Evolutionary conservation across 768 basidiomycete species (phyloP).

Genomic region (Termitomyces sp.): DNA sequence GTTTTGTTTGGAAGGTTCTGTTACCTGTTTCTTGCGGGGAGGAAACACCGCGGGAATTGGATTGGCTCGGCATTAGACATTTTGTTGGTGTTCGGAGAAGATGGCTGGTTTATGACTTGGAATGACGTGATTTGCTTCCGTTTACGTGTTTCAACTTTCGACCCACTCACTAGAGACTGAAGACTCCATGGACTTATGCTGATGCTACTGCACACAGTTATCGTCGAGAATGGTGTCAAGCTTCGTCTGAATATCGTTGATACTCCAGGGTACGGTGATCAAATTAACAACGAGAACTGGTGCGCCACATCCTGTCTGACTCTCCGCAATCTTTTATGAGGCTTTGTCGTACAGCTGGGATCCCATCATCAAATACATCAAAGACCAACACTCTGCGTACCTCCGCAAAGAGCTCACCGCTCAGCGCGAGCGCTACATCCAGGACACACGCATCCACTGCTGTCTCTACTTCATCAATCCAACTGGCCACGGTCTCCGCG

Average conservation of each 20-base stretch:
- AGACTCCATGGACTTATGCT: background rate
- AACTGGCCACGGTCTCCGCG: conserved; percentile 94
- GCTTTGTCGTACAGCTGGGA: conserved; percentile 71
- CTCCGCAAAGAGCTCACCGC: conserved; percentile 98
- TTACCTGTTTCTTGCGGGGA: background rate
- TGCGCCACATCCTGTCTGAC: conserved; percentile 30
- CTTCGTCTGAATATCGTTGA: conserved; percentile 97
- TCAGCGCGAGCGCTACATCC: conserved; percentile 97
- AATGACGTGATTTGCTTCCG: conserved; percentile 2
- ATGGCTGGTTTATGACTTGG: background rate
- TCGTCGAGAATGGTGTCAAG: conserved; percentile 93
- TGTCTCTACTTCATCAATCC: conserved; percentile 98
- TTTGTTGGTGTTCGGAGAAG: background rate
- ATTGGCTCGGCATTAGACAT: background rate
- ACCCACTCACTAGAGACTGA: background rate
- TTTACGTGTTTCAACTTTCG: conserved; percentile 8
- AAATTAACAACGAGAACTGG: conserved; percentile 99
- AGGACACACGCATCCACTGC: conserved; percentile 98
- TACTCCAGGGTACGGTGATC: conserved; percentile 98
- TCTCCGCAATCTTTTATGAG: background rate
- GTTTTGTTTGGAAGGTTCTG: no score
- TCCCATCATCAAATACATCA: conserved; percentile 98
- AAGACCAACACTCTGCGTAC: conserved; percentile 98
- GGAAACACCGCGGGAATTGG: background rate
- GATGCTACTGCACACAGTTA: conserved; percentile 52